Conservation (phyloP, 139 green algal genomes). For the Chlorella sorokiniana region DNA sequence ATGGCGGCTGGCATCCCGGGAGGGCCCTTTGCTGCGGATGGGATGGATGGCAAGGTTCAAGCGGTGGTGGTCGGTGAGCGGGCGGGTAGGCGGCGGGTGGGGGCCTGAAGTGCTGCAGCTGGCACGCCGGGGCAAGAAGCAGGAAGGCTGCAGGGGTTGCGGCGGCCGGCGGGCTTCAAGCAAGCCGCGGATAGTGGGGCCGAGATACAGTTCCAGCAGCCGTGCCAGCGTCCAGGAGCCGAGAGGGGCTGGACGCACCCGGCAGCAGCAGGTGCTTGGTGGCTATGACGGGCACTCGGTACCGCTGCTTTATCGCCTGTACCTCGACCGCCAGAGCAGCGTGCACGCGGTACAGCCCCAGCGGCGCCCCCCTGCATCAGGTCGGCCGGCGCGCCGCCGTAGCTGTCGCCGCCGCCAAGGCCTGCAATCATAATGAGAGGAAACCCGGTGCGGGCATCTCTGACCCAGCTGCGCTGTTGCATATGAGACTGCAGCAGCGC, state of each 20-base stretch:
- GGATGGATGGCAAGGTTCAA: too few relatives aligned
- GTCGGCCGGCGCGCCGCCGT: neutral
- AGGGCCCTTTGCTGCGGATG: too few relatives aligned
- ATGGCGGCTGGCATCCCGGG: neutral
- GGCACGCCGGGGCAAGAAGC: too few relatives aligned
- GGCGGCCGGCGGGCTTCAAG: too few relatives aligned
- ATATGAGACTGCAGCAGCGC: too few relatives aligned
- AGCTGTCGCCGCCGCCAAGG: neutral
- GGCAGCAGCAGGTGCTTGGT: constrained; percentile 26
- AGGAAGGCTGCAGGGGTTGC: too few relatives aligned
- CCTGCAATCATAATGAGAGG: neutral
- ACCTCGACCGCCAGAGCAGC: constrained; percentile 5
- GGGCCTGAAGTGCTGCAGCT: too few relatives aligned
- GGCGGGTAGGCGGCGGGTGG: too few relatives aligned
- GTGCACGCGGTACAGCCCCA: constrained; percentile 26
- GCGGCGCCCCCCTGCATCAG: neutral
- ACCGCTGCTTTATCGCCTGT: constrained; percentile 5
- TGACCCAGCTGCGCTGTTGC: too few relatives aligned
- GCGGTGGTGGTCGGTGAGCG: too few relatives aligned
- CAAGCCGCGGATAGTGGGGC: too few relatives aligned
- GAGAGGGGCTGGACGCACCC: neutral
- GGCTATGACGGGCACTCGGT: constrained; percentile 21
- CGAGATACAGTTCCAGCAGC: neutral
- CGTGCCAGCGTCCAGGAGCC: neutral
- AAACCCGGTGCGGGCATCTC: too few relatives aligned